These are phyloP conservation scores for Lithocarpus polystachyus DNA, from an alignment of 306 rosid species.

Conservation along the genomic window DNA sequence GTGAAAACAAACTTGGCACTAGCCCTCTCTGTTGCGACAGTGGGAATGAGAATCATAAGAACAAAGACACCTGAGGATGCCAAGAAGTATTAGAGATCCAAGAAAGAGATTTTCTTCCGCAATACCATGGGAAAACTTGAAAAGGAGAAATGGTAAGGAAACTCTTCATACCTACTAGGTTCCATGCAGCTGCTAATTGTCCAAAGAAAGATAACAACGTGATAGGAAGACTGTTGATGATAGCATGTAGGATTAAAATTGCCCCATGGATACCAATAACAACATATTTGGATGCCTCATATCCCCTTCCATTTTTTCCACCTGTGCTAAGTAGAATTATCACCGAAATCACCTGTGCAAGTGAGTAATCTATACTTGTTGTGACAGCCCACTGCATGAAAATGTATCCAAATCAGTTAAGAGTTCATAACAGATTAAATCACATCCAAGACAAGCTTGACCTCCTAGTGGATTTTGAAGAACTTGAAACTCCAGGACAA, in stretches of 20 bases:
- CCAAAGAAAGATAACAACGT: constrained; percentile 80
- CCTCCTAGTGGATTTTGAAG: constrained; percentile 31
- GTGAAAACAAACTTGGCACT: constrained; percentile 84
- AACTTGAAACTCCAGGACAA: constrained; percentile 26
- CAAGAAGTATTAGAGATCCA: constrained; percentile 18
- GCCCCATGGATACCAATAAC: constrained; percentile 71
- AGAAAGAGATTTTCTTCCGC: constrained; percentile 6
- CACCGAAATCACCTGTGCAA: constrained; percentile 82
- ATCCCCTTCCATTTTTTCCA: constrained; percentile 81
- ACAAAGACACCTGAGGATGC: constrained; percentile 70
- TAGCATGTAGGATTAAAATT: constrained; percentile 72
- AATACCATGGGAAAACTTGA: background rate
- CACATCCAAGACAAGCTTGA: constrained; percentile 24
- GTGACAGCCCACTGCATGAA: constrained; percentile 95
- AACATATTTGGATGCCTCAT: constrained; percentile 68
- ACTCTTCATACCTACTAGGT: constrained; percentile 57
- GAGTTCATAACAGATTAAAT: constrained; percentile 9
- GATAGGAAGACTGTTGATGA: constrained; percentile 78
- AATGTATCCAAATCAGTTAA: constrained; percentile 27
- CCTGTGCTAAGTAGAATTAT: constrained; percentile 88
- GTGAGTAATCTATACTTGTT: constrained; percentile 87
- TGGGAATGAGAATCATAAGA: constrained; percentile 78
- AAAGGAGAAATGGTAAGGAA: constrained; percentile 7
- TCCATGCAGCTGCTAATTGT: constrained; percentile 89
- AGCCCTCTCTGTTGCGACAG: constrained; percentile 77